phyloP scores from a whole-genome alignment of 352 stramenopile species.

The Phytophthora sojae region DNA sequence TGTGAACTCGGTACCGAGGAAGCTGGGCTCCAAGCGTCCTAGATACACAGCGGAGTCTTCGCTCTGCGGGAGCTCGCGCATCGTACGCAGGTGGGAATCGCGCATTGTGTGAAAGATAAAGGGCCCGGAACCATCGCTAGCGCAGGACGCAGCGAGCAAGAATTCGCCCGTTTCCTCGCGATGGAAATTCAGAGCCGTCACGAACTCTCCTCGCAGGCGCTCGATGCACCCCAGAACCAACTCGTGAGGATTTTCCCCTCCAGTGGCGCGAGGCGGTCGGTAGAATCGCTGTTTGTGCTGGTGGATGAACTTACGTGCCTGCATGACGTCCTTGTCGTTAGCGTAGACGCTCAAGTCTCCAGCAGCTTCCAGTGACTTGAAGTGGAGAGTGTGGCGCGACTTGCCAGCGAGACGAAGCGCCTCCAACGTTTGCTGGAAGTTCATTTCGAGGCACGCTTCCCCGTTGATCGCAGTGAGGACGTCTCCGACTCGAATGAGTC shows the following conservation, averaged over 20 bases:
- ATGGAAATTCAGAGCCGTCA: conserved; percentile 90
- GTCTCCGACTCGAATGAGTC: conserved; percentile 70
- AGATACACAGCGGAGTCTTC: conserved; percentile 86
- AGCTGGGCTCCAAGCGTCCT: conserved; percentile 79
- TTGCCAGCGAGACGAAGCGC: conserved; percentile 51
- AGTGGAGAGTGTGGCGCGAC: conserved; percentile 67
- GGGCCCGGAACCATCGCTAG: conserved; percentile 68
- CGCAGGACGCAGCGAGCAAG: conserved; percentile 71
- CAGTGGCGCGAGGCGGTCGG: conserved; percentile 28
- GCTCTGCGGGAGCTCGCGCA: conserved; percentile 75
- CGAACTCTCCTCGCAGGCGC: conserved; percentile 69
- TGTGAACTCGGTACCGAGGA: conserved; percentile 88
- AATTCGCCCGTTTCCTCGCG: conserved; percentile 85
- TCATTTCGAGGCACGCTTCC: conserved; percentile 72
- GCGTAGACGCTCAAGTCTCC: conserved; percentile 75
- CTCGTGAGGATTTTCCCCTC: conserved; percentile 29
- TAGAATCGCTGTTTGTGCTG: conserved; percentile 85
- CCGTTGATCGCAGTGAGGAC: conserved; percentile 82
- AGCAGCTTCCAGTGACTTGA: conserved; percentile 73
- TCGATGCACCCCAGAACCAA: conserved; percentile 78
- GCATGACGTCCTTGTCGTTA: conserved; percentile 64
- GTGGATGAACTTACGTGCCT: conserved; percentile 80
- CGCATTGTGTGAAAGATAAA: conserved; percentile 89
- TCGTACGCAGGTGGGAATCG: conserved; percentile 74
- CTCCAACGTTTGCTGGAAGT: conserved; percentile 65